phyloP scores from a whole-genome alignment of 768 basidiomycete genomes.

The Rhodotorula paludigena region DNA sequence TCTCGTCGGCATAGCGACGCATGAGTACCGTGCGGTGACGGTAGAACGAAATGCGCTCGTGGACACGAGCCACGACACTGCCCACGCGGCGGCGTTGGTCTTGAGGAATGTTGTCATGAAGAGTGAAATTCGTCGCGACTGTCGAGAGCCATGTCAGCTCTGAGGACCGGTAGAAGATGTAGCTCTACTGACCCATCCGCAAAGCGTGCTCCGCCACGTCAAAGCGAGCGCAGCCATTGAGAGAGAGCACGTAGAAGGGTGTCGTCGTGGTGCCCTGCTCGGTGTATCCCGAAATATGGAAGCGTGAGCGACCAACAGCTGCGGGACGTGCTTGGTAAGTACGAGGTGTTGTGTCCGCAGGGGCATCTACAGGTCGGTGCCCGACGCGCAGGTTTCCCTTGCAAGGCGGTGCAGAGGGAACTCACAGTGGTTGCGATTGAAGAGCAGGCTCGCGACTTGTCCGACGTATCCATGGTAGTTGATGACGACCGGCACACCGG shows the following conservation, averaged over 20 bases:
- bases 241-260: constrained; percentile 53
- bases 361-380: no score
- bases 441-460: constrained; percentile 32
- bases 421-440: constrained; percentile 38
- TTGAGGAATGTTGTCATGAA: constrained; percentile 27
- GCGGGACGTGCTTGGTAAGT: no score
- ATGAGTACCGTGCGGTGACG: neutral
- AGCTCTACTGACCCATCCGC: constrained; percentile 41
- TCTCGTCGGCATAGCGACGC: constrained; percentile 24
- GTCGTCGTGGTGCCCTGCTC: constrained; percentile 64
- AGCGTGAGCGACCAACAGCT: constrained; percentile 40
- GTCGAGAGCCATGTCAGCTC: neutral
- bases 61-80: constrained; percentile 26
- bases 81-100: constrained; percentile 25
- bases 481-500: constrained; percentile 61
- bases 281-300: constrained; percentile 40
- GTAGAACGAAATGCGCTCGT: constrained; percentile 34
- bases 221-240: constrained; percentile 45
- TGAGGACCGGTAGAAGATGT: constrained; percentile 35
- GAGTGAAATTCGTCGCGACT: constrained; percentile 25
- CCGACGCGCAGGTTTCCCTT: no score
- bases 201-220: constrained; percentile 47
- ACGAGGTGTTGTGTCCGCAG: no score
- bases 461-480: constrained; percentile 55
- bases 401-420: no score